Base-by-base conservation (phyloP, 2,329 filamentous ascomycete genomes). In the Microcyclospora tardicrescens region DNA sequence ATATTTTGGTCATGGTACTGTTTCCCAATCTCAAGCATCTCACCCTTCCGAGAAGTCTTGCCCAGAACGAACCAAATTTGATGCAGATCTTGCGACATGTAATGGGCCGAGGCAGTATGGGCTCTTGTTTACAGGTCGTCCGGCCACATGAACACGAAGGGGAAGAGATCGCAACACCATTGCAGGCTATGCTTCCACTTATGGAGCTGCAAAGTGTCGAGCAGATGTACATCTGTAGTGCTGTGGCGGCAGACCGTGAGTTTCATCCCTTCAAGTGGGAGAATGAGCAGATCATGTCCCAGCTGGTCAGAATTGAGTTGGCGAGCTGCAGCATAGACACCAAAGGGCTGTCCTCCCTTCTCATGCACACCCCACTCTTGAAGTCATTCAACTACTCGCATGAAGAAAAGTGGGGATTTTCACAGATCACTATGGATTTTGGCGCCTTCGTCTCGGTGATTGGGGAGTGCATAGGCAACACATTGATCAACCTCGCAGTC, bases 321-420 rank as follows among this genome's bases (percentile, higher is more conserved):
- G 37, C 36, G 10, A 33, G 40, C 9, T 36, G 40, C 19, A 38
- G 38, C 34, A 40, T 43, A 13, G 36, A 41, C 16, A 14, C n/a
- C 8, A n/a, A 28, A 12, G 37, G 35, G 12, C 37, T 45, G 13
- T 19, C 34, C 9, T 28, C 40, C 33, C 31, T 45, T 11, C 10
- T 43, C 6, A 28, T 16, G 10, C 36, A 39, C 14, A 39, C 38
- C 8, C 43, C 40, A n/a, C 15, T 24, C 6, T 11, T 43, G 9
- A 16, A 9, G 16, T 33, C 35, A 24, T 28, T 43, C n/a, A 36
- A 28, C 27, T 45, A 45, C 29, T 38, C 37, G 6, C 43, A 45
- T 34, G 10, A 35, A 8, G 40, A 31, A 2, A 42, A 42, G 32
- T 45, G 37, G n/a, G n/a, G 40, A 39, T 42, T 24, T 44, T 36